Conservation (phyloP, 2,329 filamentous ascomycete species). For the Clarireedia homoeocarpa region DNA sequence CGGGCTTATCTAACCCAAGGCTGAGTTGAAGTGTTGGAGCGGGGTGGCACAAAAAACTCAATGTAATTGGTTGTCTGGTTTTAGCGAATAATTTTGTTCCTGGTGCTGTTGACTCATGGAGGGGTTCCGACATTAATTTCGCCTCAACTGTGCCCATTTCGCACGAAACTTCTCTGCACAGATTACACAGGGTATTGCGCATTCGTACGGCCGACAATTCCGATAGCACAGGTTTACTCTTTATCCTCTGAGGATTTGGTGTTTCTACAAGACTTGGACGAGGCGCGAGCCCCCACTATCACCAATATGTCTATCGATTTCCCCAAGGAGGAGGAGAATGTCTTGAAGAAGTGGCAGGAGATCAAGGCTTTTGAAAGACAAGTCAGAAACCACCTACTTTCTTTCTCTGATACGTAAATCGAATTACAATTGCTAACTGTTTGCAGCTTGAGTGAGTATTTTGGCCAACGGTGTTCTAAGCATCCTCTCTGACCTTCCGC, state of each 20-base stretch:
- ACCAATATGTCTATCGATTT: constrained; percentile 76
- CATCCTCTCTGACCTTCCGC: background rate
- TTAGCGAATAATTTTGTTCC: background rate
- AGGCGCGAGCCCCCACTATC: background rate
- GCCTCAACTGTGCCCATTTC: background rate
- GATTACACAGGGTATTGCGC: too few relatives aligned
- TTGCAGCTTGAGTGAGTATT: background rate
- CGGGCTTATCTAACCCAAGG: too few relatives aligned
- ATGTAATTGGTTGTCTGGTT: background rate
- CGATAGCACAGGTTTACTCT: too few relatives aligned
- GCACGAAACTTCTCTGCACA: too few relatives aligned
- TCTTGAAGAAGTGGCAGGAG: constrained; percentile 81
- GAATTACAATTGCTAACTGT: background rate
- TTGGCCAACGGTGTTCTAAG: background rate
- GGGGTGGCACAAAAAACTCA: background rate
- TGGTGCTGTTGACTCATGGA: background rate
- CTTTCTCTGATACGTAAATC: background rate
- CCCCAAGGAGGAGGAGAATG: constrained; percentile 79
- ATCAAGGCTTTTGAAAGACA: constrained; percentile 80
- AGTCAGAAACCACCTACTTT: constrained; percentile 40
- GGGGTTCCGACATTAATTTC: background rate
- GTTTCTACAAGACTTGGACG: background rate
- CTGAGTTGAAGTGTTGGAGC: background rate
- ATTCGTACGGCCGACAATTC: too few relatives aligned
- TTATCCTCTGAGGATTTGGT: too few relatives aligned